Evolutionary conservation across 2,329 filamentous ascomycete species (phyloP).

Genomic region (Thermothelomyces thermophilus): DNA sequence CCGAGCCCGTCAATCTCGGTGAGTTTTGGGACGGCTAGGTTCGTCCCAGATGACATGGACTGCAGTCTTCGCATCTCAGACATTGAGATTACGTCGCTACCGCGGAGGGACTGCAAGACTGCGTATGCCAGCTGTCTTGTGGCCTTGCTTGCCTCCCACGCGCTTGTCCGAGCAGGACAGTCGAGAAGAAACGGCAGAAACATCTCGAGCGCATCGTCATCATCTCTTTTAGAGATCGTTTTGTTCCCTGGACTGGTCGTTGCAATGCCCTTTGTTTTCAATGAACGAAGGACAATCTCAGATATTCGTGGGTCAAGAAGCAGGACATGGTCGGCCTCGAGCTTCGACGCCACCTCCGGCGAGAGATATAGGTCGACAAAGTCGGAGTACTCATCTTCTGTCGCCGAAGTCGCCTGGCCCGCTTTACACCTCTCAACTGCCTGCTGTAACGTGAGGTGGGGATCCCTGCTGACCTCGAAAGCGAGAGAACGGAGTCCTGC

Average conservation of each 20-base stretch:
- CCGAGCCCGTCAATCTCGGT: constrained; percentile 23
- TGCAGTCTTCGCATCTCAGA: constrained; percentile 36
- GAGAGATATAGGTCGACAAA: constrained; percentile 27
- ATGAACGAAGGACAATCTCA: constrained; percentile 25
- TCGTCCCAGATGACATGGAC: constrained; percentile 28
- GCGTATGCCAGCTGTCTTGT: constrained; percentile 35
- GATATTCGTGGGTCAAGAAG: constrained; percentile 28
- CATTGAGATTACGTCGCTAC: constrained; percentile 20
- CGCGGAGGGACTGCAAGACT: constrained; percentile 25
- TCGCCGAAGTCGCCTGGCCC: constrained; percentile 7
- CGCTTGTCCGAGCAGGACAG: constrained; percentile 31
- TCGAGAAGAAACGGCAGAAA: constrained; percentile 38
- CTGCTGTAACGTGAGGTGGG: constrained; percentile 21
- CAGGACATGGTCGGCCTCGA: not conserved
- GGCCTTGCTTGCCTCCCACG: constrained; percentile 34
- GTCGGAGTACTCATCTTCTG: constrained; percentile 22
- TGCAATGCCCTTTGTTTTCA: not conserved
- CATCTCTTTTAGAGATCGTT: not conserved
- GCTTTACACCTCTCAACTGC: constrained; percentile 24
- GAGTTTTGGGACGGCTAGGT: constrained; percentile 25
- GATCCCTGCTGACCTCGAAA: constrained; percentile 30
- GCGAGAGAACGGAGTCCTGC: constrained; percentile 26
- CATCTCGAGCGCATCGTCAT: constrained; percentile 23
- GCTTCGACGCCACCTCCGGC: constrained; percentile 14
- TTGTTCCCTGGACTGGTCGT: not conserved